These are phyloP conservation scores for Buddleja alternifolia DNA, from an alignment of 257 asterid species.

Conservation along the genomic window DNA sequence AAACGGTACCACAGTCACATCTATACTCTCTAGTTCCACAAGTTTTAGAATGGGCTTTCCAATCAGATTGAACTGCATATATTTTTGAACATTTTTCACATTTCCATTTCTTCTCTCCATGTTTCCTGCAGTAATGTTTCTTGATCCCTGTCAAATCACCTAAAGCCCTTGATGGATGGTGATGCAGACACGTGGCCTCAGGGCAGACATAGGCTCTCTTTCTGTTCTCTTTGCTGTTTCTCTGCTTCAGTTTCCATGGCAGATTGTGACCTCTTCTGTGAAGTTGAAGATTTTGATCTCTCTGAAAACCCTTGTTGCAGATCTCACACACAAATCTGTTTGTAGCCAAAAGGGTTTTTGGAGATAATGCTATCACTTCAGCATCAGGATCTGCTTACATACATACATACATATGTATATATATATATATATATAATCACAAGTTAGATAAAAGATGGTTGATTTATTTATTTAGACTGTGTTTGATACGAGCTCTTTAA, in stretches of 20 bases:
- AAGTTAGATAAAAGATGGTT: too few species aligned
- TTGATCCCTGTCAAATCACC: conserved; percentile 91
- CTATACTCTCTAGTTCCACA: conserved; percentile 86
- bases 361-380: conserved; percentile 83
- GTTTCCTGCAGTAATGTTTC: conserved; percentile 85
- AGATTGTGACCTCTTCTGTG: conserved; percentile 89
- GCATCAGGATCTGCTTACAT: conserved; percentile 73
- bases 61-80: conserved; percentile 88
- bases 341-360: conserved; percentile 70
- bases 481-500: too few species aligned
- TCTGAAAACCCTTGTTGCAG: conserved; percentile 93
- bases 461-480: too few species aligned
- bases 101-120: conserved; percentile 93
- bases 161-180: conserved; percentile 78
- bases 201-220: conserved; percentile 86
- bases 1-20: conserved; percentile 89
- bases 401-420: not conserved
- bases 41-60: conserved; percentile 90
- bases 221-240: conserved; percentile 56
- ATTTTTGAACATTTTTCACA: conserved; percentile 81
- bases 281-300: conserved; percentile 92
- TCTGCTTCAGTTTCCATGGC: conserved; percentile 91
- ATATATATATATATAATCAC: not conserved
- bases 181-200: conserved; percentile 75
- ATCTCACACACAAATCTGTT: conserved; percentile 83